Conservation (phyloP, 2,329 filamentous ascomycete species). For the Lasiodiplodia citricola region DNA sequence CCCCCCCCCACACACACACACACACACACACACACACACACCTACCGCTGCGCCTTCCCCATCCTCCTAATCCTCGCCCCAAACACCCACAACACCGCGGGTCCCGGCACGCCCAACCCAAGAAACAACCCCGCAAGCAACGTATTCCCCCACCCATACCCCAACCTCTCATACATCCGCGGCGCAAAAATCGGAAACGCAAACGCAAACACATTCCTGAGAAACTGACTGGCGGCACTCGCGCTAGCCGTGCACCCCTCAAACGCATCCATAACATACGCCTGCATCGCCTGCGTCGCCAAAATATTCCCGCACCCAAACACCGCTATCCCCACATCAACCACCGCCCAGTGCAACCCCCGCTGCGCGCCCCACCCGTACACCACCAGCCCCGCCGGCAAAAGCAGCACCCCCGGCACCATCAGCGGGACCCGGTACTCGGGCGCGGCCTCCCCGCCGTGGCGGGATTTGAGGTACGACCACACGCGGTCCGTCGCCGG, state of each 20-base stretch:
- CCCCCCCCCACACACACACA: not conserved
- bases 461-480: constrained; percentile 36
- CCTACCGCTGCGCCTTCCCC: constrained; percentile 37
- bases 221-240: constrained; percentile 54
- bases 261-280: constrained; percentile 68
- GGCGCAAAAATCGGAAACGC: constrained; percentile 46
- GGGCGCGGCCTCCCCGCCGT: constrained; percentile 28
- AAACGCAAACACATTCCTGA: constrained; percentile 33
- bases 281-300: constrained; percentile 51
- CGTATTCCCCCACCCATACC: constrained; percentile 46
- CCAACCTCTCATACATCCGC: constrained; percentile 41
- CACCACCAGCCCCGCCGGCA: constrained; percentile 34
- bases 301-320: constrained; percentile 46
- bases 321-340: constrained; percentile 56
- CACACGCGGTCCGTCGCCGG: constrained; percentile 31
- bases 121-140: constrained; percentile 37
- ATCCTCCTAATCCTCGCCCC: constrained; percentile 49
- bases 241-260: constrained; percentile 62
- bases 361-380: constrained; percentile 38
- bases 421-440: constrained; percentile 35
- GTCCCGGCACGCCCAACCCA: constrained; percentile 44
- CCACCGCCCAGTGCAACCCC: constrained; percentile 42
- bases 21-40: not conserved
- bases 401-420: constrained; percentile 34
- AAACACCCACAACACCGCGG: constrained; percentile 52